Base-by-base conservation (phyloP, 208 protist genomes). In the Porcisia hertigi region DNA sequence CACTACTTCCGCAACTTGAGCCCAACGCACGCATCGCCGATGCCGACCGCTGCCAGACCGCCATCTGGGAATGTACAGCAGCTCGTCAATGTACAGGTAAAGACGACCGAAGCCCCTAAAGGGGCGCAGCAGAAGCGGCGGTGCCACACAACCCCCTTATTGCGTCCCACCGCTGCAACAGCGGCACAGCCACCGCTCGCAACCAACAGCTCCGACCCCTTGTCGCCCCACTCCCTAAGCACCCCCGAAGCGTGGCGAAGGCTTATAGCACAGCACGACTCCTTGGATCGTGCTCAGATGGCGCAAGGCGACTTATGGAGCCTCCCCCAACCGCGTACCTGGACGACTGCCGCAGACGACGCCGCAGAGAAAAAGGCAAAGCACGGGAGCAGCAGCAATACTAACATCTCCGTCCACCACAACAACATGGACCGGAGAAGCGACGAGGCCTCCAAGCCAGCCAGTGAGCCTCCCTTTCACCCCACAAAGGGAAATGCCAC, bases 231-330 rank as follows among this genome's bases (percentile, higher is more conserved):
- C 25, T 70, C 72, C 53, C 59, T 75, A 30, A 66, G 54, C 69
- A 57, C 53, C 14, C 78, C 73, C 7, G 59, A 49, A 30, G 78
- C 78, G 73, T 82, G 78, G 72, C 78, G 78, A 8, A 60, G 69
- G 36, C 53, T 75, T 25, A 82, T 78, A 54, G 53, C 71, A n/a
- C 63, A 71, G 60, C 43, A 53, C 14, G 71, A 39, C 9, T 67
- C 71, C 14, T 43, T 55, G 1, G 66, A 66, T 3, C n/a, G 4
- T 20, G 54, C 71, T 43, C 53, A 53, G 25, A 55, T 43, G 49
- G 2, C 49, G 12, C 71, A 75, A 30, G 41, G 54, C 20, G 63
- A 60, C 47, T 59, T 54, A 20, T 66, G 62, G 20, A 71, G 63
- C 25, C 41, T 76, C 55, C 71, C 76, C 43, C 54, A 71, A 36